Conservation (phyloP, 257 asterid species). For the Solanum clarkiae region DNA sequence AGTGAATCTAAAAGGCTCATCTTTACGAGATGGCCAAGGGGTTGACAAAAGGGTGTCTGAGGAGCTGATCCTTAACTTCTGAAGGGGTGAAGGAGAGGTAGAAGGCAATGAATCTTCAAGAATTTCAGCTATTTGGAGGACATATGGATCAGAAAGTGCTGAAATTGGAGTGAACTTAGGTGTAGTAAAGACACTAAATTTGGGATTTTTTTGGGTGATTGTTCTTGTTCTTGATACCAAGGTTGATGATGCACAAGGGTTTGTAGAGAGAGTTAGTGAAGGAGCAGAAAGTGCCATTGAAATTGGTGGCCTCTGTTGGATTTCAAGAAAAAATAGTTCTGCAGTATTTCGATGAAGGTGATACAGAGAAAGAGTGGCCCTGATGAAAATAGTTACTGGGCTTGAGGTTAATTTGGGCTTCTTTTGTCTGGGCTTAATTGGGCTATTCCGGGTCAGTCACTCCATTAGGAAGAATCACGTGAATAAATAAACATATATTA, state of each 20-base stretch:
- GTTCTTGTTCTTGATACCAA: constrained; percentile 19
- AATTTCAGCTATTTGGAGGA: constrained; percentile 79
- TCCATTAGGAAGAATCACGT: background rate
- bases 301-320: background rate
- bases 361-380: background rate
- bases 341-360: background rate
- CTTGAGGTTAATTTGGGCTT: background rate
- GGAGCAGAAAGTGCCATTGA: constrained; percentile 37
- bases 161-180: constrained; percentile 10
- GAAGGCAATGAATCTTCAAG: constrained; percentile 63
- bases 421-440: background rate
- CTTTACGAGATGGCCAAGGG: constrained; percentile 81
- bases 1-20: constrained; percentile 79
- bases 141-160: constrained; percentile 73
- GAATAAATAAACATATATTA: no score
- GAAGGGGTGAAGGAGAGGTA: constrained; percentile 38
- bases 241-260: background rate
- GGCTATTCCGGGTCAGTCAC: background rate
- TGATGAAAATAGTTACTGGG: background rate
- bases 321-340: background rate
- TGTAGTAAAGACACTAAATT: constrained; percentile 14
- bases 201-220: constrained; percentile 15
- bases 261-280: background rate
- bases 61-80: constrained; percentile 54
- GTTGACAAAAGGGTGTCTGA: constrained; percentile 81